Percentiles rank a stretch among this genome's conserved stretches.
Evolutionary conservation across 2,329 filamentous ascomycete species (phyloP).

Genomic region (Aspergillus hortae): DNA sequence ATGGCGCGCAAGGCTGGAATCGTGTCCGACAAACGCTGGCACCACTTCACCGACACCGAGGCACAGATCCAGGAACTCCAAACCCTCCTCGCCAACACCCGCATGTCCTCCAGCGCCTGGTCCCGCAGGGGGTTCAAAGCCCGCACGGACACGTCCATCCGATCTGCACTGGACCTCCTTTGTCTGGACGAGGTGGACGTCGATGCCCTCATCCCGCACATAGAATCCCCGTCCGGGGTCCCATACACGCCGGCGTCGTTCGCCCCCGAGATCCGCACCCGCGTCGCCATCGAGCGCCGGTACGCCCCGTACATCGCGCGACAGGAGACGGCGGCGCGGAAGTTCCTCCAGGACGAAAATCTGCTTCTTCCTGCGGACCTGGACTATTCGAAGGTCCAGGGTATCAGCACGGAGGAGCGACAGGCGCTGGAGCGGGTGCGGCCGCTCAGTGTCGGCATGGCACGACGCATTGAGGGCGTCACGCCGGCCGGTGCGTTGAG

Average conservation of each 20-base stretch:
- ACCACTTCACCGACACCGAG: constrained; percentile 61
- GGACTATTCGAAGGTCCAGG: constrained; percentile 70
- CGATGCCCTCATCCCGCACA: constrained; percentile 53
- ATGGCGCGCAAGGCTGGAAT: constrained; percentile 74
- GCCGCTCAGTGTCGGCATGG: constrained; percentile 86
- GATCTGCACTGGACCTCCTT: constrained; percentile 76
- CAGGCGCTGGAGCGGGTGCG: constrained; percentile 64
- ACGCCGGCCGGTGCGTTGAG: constrained; percentile 45
- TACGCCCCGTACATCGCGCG: constrained; percentile 83
- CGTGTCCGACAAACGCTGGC: constrained; percentile 76
- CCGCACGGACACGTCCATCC: constrained; percentile 61
- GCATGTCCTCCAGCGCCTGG: constrained; percentile 64
- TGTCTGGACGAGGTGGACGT: constrained; percentile 61
- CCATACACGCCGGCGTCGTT: constrained; percentile 49
- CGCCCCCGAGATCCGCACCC: constrained; percentile 56
- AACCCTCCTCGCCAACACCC: constrained; percentile 55
- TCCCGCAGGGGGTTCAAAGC: constrained; percentile 65
- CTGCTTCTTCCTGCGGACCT: constrained; percentile 69
- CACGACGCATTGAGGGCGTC: constrained; percentile 76
- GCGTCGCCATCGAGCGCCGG: constrained; percentile 75
- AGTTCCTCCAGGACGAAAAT: constrained; percentile 72
- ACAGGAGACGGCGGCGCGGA: constrained; percentile 63
- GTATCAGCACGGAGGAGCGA: constrained; percentile 77
- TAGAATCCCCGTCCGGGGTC: constrained; percentile 38
- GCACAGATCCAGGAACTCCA: constrained; percentile 66